These are phyloP conservation scores for Hypoxylon sp. DNA, from an alignment of 2,329 filamentous ascomycete genomes.

Conservation along the genomic window DNA sequence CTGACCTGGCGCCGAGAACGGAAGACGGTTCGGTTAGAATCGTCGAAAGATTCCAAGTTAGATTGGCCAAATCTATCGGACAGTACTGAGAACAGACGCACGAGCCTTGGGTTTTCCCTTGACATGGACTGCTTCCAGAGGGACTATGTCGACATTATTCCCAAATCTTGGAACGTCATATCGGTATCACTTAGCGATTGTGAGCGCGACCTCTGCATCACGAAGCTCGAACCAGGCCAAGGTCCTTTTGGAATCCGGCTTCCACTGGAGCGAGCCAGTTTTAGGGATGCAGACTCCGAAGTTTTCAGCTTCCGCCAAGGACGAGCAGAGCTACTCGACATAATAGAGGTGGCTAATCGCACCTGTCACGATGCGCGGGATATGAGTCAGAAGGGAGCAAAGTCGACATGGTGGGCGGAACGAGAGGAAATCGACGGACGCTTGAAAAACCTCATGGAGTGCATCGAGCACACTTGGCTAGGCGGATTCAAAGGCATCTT, in stretches of 20 bases:
- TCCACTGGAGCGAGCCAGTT: constrained; percentile 84
- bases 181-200: constrained; percentile 88
- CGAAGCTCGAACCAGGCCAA: constrained; percentile 81
- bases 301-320: constrained; percentile 87
- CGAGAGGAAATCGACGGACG: constrained; percentile 83
- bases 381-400: constrained; percentile 79
- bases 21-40: constrained; percentile 62
- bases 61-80: constrained; percentile 55
- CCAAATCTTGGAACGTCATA: constrained; percentile 83
- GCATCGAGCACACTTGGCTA: constrained; percentile 93
- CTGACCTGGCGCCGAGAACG: constrained; percentile 75
- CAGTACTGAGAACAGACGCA: constrained; percentile 52
- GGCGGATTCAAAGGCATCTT: constrained; percentile 97
- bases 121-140: constrained; percentile 77
- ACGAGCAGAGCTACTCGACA: constrained; percentile 81
- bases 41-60: constrained; percentile 52
- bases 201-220: constrained; percentile 86
- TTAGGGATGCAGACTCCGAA: constrained; percentile 80
- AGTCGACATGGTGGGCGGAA: constrained; percentile 89
- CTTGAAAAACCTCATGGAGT: constrained; percentile 81
- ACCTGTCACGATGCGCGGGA: constrained; percentile 81
- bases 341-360: constrained; percentile 84
- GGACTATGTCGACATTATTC: constrained; percentile 88
- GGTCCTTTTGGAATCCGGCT: constrained; percentile 88
- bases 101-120: constrained; percentile 61